Evolutionary conservation across 1,284 basidiomycete genomes (phyloP).

Genomic region (Ceratobasidium sp.): DNA sequence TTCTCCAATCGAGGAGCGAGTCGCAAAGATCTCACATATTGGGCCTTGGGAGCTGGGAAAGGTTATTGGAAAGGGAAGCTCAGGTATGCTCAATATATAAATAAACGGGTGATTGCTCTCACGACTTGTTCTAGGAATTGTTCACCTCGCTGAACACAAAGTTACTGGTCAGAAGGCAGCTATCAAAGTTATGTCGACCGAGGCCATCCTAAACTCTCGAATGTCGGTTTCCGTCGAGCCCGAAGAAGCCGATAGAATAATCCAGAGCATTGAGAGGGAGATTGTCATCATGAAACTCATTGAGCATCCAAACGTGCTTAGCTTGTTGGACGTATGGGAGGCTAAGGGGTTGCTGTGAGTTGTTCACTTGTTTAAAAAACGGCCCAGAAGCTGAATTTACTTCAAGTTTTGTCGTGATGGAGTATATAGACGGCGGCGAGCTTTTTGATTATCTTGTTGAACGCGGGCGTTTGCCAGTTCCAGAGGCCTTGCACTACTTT

Average conservation of each 20-base stretch:
- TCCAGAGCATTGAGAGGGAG: constrained; percentile 91
- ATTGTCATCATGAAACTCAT: constrained; percentile 99
- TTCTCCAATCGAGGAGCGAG: constrained; percentile 54
- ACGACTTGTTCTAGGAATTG: constrained; percentile 70
- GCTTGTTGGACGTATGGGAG: constrained; percentile 98
- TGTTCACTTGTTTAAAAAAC: background rate
- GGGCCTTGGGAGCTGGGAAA: constrained; percentile 95
- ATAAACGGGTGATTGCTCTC: background rate
- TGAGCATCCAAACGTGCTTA: constrained; percentile 93
- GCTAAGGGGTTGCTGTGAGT: constrained; percentile 86
- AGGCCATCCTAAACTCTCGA: constrained; percentile 70
- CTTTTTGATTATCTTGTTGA: constrained; percentile 95
- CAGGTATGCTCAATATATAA: constrained; percentile 65
- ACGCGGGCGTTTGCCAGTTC: constrained; percentile 78
- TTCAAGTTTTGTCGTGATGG: constrained; percentile 81
- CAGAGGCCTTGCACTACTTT: constrained; percentile 93
- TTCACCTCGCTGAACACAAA: constrained; percentile 89
- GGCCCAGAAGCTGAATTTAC: background rate
- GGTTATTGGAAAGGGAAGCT: constrained; percentile 91
- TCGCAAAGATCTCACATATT: constrained; percentile 59
- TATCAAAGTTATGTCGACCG: constrained; percentile 96
- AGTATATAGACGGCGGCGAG: constrained; percentile 97
- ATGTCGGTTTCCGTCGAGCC: constrained; percentile 77
- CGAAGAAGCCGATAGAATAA: constrained; percentile 69
- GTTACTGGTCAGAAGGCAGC: constrained; percentile 92